These are phyloP conservation scores for Trichosporon sp. DNA, from an alignment of 1,284 basidiomycete genomes.

Conservation along the genomic window DNA sequence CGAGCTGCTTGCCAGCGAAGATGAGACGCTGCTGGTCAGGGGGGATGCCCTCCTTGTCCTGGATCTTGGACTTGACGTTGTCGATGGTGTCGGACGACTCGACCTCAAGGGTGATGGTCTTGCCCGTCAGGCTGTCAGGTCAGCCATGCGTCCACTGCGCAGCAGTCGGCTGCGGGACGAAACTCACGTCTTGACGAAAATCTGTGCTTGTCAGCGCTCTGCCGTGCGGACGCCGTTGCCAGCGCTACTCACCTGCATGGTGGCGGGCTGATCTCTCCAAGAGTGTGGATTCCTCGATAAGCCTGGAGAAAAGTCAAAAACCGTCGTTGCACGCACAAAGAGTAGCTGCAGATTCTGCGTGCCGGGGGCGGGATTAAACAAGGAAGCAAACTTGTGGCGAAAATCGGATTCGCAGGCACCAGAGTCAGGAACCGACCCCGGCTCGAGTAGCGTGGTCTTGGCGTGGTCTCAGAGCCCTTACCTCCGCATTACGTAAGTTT, in stretches of 20 bases:
- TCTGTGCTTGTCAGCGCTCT: slow-evolving; percentile 34
- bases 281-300: slow-evolving; percentile 6
- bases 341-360: neutral
- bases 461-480: neutral
- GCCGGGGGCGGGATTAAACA: neutral
- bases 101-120: slow-evolving; percentile 92
- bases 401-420: neutral
- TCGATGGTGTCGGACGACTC: slow-evolving; percentile 90
- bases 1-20: slow-evolving; percentile 97
- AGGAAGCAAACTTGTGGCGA: neutral
- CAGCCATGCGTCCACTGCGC: neutral
- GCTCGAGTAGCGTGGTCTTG: neutral
- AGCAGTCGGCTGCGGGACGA: slow-evolving; percentile 24
- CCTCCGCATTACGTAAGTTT: neutral
- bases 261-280: slow-evolving; percentile 6
- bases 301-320: neutral
- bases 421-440: neutral
- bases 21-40: slow-evolving; percentile 92
- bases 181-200: slow-evolving; percentile 24
- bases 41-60: slow-evolving; percentile 85
- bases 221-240: neutral
- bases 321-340: neutral
- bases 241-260: neutral
- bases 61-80: slow-evolving; percentile 95
- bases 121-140: slow-evolving; percentile 78